Evolutionary conservation across 371 early-diverging fungal genomes (phyloP), one percentile per base, ranked within the genome.

Genomic region (Caulochytrium protostelioides): DNA sequence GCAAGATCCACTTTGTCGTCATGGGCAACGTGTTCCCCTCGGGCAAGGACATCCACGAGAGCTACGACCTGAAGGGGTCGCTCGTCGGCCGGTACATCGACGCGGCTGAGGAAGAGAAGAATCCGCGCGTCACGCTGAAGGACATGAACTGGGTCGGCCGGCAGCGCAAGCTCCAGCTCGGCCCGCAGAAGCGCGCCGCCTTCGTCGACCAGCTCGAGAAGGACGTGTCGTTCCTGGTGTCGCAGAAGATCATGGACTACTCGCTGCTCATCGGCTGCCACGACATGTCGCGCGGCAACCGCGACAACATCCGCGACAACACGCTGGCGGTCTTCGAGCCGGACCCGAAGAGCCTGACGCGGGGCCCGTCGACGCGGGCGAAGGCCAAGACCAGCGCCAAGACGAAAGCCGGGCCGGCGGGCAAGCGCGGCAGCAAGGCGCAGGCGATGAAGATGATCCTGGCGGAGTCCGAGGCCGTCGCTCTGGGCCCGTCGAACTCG

Each of bases 11-110:
- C 52, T 95, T 95, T 58, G 83, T 95, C 9, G 89, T 95, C 22
- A 95, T 95, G 97, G 86, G 82, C 36, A 95, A 95, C 46, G 81
- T 92, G 12, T 78, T 89, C 50, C 94, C 97, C 3, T 74, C 90
- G 9, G 80, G 83, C 62, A 78, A 81, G 48, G 89, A 92, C 54
- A 84, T 95, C 23, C 94, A 95, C 47, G 79, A 81, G 47, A 77
- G 76, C 18, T 95, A 78, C 43, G 97, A 95, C 51, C 54, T 95
- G 22, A 95, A 95, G 60, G 79, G 97, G 0, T 91, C 92, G 0
- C 72, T 75, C 9, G 59, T 83, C 33, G 97, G 94, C 9, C 71
- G 97, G 27, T 55, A 65, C 22, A 69, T 76, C 29, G 65, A 69
- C 20, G 36, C 50, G 10, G 37, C 38, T 4, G 75, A 79, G 32